phyloP scores from a whole-genome alignment of 1,139 yeast genomes.

The Zhuliangozyma parablackwelliae region DNA sequence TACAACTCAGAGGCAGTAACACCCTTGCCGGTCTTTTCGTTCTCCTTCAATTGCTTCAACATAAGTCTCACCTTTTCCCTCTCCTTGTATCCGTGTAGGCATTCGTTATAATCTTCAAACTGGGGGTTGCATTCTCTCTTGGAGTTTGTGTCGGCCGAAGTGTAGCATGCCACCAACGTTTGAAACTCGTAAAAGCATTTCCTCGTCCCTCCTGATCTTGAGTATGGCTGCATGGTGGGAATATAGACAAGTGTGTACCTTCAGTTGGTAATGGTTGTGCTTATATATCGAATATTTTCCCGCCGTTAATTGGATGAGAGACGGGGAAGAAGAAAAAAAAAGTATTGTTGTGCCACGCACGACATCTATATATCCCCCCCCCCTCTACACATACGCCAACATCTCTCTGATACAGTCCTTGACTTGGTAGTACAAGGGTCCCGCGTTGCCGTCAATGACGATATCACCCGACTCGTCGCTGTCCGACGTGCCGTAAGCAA shows the following conservation, averaged over 20 bases:
- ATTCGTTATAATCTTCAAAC: conserved; percentile 46
- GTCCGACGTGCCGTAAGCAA: conserved; percentile 41
- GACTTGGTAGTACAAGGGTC: conserved; percentile 74
- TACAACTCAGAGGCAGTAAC: conserved; percentile 43
- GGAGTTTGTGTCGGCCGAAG: conserved; percentile 42
- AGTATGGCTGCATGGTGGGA: conserved; percentile 42
- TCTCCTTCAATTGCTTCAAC: conserved; percentile 46
- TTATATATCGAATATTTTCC: too few species aligned
- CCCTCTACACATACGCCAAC: conserved; percentile 63
- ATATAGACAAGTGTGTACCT: background rate
- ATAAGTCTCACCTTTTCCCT: conserved; percentile 44
- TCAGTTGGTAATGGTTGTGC: too few species aligned
- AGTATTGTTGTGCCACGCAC: background rate
- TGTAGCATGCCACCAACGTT: conserved; percentile 42
- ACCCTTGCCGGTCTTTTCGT: conserved; percentile 37
- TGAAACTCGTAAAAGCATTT: conserved; percentile 49
- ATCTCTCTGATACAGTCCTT: conserved; percentile 71
- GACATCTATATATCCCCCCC: conserved; percentile 2
- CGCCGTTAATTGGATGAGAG: too few species aligned
- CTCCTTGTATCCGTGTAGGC: conserved; percentile 47
- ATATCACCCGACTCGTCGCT: conserved; percentile 70
- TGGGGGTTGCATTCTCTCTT: conserved; percentile 43
- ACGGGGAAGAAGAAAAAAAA: background rate
- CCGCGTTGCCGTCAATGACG: conserved; percentile 76
- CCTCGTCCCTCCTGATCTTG: conserved; percentile 49